Evolutionary conservation across 1,284 basidiomycete genomes (phyloP), one percentile per base, ranked within the genome.

Genomic region (Xerocomus amazonicus): DNA sequence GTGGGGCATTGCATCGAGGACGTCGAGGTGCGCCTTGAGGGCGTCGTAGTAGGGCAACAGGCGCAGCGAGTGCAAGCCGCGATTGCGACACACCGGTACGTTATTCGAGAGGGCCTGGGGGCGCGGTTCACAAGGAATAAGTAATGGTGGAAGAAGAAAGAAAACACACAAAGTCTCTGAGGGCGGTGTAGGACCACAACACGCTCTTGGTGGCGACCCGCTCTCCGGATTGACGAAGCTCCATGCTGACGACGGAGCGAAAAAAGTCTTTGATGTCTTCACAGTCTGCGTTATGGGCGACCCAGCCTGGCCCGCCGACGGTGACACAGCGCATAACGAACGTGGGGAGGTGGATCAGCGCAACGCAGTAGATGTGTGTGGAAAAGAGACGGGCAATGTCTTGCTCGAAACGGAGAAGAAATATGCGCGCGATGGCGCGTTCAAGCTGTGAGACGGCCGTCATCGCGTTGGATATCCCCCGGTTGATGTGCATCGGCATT

Each of bases 131-230:
- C 29, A 31, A 31, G 6, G 6, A 31, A 31, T 8, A 31, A 9
- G 36, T 5, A 19, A 12, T 16, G 4, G 12, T 23, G 19, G 1
- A 37, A 31, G 28, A 37, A 17, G 35, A 3, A 34, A 16, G 13
- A 48, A 29, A 53, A 28, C 60, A 61, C 67, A 85, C 83, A 60
- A 87, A 87, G 67, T 87, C 80, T 50, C 84, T 69, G 23, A 87
- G 68, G 31, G 83, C 83, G 2, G 83, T 87, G 66, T 87, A 87
- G 2, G 81, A 83, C 84, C 84, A 87, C 47, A 87, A 67, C 9
- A 86, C 80, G 58, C 82, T 84, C 72, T 86, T 87, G 9, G 84
- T 85, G 13, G 84, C 84, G 17, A 85, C 83, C 26, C 84, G 75
- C 55, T 87, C 84, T 12, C 84, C 84, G 0, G 82, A 82, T 62